These are phyloP conservation scores for Fusarium globosum DNA, from an alignment of 2,329 filamentous ascomycete species.

Conservation along the genomic window DNA sequence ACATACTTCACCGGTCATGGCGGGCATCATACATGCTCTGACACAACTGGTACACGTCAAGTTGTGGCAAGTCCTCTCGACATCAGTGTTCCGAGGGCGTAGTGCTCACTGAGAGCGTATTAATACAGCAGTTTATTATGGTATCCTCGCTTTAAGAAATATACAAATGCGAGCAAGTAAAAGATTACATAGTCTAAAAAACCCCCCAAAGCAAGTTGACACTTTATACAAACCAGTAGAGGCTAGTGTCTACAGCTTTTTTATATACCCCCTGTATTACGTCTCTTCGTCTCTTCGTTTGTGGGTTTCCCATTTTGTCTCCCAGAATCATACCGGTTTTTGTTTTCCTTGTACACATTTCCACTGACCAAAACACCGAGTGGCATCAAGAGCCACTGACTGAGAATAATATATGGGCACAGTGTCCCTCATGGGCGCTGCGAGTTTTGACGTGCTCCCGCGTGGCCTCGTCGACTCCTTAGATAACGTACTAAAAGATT, in stretches of 20 bases:
- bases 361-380: neutral
- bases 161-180: conserved; percentile 7
- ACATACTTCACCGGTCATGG: neutral
- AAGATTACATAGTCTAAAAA: conserved; percentile 21
- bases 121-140: neutral
- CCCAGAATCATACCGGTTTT: neutral
- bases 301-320: conserved; percentile 2
- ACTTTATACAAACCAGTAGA: neutral
- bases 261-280: conserved; percentile 9
- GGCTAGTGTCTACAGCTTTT: neutral
- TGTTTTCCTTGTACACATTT: neutral
- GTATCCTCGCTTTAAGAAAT: neutral
- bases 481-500: conserved; percentile 55
- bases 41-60: neutral
- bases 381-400: neutral
- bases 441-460: neutral
- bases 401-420: conserved; percentile 9
- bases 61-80: neutral
- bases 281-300: conserved; percentile 27
- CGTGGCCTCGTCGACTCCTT: conserved; percentile 25
- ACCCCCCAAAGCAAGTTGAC: neutral
- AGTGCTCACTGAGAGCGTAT: neutral
- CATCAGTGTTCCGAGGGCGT: neutral
- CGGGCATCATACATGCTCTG: neutral
- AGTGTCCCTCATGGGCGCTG: neutral